phyloP scores from a whole-genome alignment of 1,284 basidiomycete species.

The Anthracocystis setariae region DNA sequence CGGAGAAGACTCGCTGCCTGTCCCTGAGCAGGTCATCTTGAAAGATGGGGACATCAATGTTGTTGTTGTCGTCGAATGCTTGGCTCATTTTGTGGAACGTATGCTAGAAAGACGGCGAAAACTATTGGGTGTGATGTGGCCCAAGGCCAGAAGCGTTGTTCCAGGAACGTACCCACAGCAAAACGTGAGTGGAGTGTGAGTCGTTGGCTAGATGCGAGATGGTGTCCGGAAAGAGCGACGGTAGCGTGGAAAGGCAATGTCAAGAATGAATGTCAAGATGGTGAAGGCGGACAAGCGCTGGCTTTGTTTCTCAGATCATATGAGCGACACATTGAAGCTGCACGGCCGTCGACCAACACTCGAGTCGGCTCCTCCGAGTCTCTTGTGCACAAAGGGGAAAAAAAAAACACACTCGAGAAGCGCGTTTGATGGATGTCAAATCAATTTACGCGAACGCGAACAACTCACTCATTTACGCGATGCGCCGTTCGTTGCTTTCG shows the following conservation, averaged over 20 bases:
- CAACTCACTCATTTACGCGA: constrained; percentile 28
- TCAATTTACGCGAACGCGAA: constrained; percentile 32
- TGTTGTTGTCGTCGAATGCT: constrained; percentile 38
- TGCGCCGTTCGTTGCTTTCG: neutral
- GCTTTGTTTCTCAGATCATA: too few relatives aligned
- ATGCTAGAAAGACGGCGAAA: too few relatives aligned
- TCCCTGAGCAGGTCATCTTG: constrained; percentile 63
- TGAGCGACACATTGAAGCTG: neutral
- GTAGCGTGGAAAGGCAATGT: too few relatives aligned
- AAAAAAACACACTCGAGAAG: constrained; percentile 21
- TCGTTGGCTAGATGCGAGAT: too few relatives aligned
- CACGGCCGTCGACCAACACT: neutral
- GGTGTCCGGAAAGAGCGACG: too few relatives aligned
- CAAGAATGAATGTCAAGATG: too few relatives aligned
- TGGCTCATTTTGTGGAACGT: constrained; percentile 31
- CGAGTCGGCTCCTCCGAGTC: neutral
- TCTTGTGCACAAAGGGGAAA: neutral
- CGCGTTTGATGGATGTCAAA: constrained; percentile 3
- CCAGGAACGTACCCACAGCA: neutral
- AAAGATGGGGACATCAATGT: constrained; percentile 56
- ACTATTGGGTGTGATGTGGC: too few relatives aligned
- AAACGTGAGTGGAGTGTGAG: too few relatives aligned
- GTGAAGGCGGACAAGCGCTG: too few relatives aligned
- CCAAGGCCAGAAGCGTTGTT: neutral
- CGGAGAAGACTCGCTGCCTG: constrained; percentile 77